Percentiles rank a stretch among this genome's conserved stretches.
Conservation (phyloP, 2,329 filamentous ascomycete species). For the Trichoderma afroharzianum region DNA sequence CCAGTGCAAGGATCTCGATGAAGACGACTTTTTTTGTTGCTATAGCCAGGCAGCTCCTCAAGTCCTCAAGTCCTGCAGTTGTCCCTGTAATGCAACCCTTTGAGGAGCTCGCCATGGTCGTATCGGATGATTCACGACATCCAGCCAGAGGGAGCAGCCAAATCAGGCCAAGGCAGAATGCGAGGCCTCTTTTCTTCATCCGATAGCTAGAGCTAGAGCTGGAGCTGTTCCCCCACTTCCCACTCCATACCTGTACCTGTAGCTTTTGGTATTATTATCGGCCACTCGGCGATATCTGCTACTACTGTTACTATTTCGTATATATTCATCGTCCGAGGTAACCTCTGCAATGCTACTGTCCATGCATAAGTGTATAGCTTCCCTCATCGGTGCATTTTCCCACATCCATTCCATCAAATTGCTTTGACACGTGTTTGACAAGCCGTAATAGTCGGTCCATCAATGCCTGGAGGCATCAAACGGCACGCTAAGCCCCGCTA, state of each 20-base stretch:
- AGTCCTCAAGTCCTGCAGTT: neutral
- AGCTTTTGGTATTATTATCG: no score
- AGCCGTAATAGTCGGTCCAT: neutral
- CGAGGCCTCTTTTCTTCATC: neutral
- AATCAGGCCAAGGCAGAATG: neutral
- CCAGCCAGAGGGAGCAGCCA: neutral
- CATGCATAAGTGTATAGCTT: neutral
- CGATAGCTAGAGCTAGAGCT: neutral
- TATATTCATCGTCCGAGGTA: neutral
- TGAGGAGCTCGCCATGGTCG: neutral
- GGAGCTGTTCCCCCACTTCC: neutral
- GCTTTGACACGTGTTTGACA: neutral
- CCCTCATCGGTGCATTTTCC: neutral
- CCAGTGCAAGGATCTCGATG: neutral
- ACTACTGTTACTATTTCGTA: neutral
- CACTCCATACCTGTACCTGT: no score
- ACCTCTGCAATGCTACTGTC: neutral
- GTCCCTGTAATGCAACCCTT: neutral
- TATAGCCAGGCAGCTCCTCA: neutral
- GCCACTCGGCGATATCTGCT: neutral
- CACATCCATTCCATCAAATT: neutral
- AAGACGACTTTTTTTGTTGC: neutral
- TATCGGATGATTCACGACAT: neutral
- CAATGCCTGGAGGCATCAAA: neutral
- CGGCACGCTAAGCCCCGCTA: conserved; percentile 14